Percentiles rank a stretch among this genome's conserved stretches.
Evolutionary conservation across 1,284 basidiomycete genomes (phyloP).

Genomic region (Tilletiaria anomala): DNA sequence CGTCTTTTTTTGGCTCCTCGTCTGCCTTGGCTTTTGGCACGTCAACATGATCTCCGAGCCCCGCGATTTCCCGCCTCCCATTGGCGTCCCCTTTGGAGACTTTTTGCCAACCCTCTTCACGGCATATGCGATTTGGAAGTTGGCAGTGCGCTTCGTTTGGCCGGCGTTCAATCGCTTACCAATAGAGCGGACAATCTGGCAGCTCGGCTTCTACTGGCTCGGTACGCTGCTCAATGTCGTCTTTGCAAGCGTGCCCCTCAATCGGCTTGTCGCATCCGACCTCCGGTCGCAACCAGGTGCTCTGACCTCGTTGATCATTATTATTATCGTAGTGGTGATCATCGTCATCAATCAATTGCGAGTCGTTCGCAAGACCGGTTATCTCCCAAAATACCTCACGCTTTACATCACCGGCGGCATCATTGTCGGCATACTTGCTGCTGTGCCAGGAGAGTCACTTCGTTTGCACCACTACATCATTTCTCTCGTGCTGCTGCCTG

Average conservation of each 20-base stretch:
- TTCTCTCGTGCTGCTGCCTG: conserved; percentile 59
- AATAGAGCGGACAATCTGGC: conserved; percentile 59
- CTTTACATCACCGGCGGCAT: conserved; percentile 49
- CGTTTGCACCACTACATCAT: conserved; percentile 49
- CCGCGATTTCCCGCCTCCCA: conserved; percentile 41
- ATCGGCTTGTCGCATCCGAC: conserved; percentile 56
- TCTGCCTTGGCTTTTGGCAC: conserved; percentile 79
- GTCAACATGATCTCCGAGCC: conserved; percentile 66
- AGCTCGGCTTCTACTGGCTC: conserved; percentile 66
- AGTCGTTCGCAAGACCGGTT: conserved; percentile 69
- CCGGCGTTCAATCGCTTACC: conserved; percentile 56
- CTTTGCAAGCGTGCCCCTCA: conserved; percentile 28
- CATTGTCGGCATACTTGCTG: conserved; percentile 52
- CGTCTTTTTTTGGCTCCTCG: conserved; percentile 52
- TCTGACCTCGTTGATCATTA: conserved; percentile 55
- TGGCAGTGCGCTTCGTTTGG: conserved; percentile 59
- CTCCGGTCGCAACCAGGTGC: conserved; percentile 56
- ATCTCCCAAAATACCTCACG: conserved; percentile 55
- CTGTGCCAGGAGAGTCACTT: conserved; percentile 48
- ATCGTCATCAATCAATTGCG: conserved; percentile 50
- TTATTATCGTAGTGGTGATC: conserved; percentile 48
- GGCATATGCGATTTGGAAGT: conserved; percentile 66
- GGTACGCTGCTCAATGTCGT: conserved; percentile 43
- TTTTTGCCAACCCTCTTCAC: conserved; percentile 47
- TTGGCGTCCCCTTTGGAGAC: conserved; percentile 56